Conservation (phyloP, 2,329 filamentous ascomycete genomes). For the Xylaria sp. region DNA sequence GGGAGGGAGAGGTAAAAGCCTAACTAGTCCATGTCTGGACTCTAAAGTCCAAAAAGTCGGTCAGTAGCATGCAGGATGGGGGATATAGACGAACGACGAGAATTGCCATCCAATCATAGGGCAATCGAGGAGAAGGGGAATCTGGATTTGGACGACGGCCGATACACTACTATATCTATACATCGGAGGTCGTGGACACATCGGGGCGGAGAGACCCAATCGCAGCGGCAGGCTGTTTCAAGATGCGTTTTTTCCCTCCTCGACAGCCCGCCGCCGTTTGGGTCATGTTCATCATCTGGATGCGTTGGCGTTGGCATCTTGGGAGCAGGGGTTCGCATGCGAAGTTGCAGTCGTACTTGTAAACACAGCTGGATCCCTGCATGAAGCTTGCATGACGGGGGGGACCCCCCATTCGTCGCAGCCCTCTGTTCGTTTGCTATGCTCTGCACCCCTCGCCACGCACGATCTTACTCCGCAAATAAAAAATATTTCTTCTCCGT, state of each 20-base stretch:
- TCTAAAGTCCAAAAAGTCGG: constrained; percentile 28
- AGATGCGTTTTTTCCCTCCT: constrained; percentile 12
- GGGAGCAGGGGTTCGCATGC: constrained; percentile 36
- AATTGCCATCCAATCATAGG: constrained; percentile 30
- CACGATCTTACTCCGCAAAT: neutral
- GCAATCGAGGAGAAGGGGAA: neutral
- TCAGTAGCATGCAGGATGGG: constrained; percentile 28
- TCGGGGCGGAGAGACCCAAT: constrained; percentile 20
- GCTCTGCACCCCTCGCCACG: neutral
- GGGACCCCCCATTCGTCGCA: constrained; percentile 23
- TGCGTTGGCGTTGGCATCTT: constrained; percentile 32
- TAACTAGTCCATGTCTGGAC: neutral
- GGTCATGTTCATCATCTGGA: constrained; percentile 20
- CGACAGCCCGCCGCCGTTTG: constrained; percentile 5
- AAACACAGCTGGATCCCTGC: constrained; percentile 30
- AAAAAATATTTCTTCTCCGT: neutral
- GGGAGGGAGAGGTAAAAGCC: neutral
- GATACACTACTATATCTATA: constrained; percentile 12
- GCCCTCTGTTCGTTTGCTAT: constrained; percentile 14
- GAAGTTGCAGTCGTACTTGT: constrained; percentile 20
- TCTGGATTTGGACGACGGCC: constrained; percentile 18
- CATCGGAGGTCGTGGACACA: neutral
- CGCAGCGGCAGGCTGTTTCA: constrained; percentile 10
- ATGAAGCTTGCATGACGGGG: constrained; percentile 18
- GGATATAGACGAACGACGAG: constrained; percentile 16